Base-by-base conservation (phyloP, 2,329 filamentous ascomycete genomes). In the Epichloe elymi region DNA sequence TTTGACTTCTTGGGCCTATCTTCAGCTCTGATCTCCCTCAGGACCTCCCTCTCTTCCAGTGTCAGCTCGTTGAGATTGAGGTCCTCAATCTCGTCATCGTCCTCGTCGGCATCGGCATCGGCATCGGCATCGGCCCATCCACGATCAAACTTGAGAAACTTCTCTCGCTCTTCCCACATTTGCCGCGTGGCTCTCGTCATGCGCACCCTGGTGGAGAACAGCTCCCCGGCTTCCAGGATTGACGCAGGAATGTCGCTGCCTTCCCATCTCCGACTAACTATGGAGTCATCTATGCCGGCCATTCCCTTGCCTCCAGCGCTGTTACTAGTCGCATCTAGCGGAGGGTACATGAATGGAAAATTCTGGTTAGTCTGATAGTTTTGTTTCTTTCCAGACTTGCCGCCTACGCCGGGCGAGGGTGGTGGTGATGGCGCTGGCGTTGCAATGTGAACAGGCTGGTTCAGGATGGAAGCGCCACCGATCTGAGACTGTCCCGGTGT, bases 301-400 rank as follows among this genome's bases (percentile, higher is more conserved):
- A 78, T 79, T 12, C 90, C 90, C 63, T 95, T 96, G 1, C 91
- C 91, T 48, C 93, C 91, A 38, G 91, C 83, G 58, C 85, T 86
- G 63, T 95, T 95, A 67, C 89, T 95, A 23, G 82, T 84, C 55
- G 83, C 84, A 66, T 96, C 91, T 17, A 96, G 72, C 1, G 93
- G 93, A 2, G 93, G 93, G 59, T 98, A 98, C 70, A 98, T 82
- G 63, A 98, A 97, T 0, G 93, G 93, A 57, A 98, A 97, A 63
- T 96, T 93, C 60, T 98, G 93, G 62, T 98, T 98, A 0, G 93
- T 98, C 66, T 98, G 93, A 61, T 98, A 98, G 59, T 97, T 98
- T 62, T 98, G 93, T 64, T 98, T 98, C 74, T 98, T 98, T 1
- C 86, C 90, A 49, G 86, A 88, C 66, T 97, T 98, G 0, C 89